Evolutionary conservation across 805 yeast species (phyloP), one percentile per base, ranked within the genome.

Genomic region (Ogataea glucozyma): DNA sequence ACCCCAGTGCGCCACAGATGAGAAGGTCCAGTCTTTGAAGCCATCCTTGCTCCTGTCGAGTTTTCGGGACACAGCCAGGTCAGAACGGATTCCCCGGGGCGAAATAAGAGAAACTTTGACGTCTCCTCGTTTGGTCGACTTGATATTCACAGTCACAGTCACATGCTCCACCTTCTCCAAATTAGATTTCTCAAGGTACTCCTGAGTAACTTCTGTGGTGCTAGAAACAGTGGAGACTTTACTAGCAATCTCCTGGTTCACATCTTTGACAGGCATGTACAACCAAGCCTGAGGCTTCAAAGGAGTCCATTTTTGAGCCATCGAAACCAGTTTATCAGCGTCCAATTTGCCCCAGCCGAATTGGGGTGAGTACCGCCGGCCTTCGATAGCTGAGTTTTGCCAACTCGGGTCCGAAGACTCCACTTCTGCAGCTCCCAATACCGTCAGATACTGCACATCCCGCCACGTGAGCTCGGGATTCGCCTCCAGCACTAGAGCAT

Each of bases 1-100:
- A 29, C 97, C 97, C 97, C 98, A 93, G 62, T 93, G 98, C 1
- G 96, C 97, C n/a, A 93, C 98, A 9, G 91, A 78, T 88, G 90
- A 88, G 59, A 93, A 93, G 1, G 87, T 85, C 99, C 99, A 93
- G 52, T 85, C 72, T 4, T 60, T 54, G 51, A 88, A 85, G 0
- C 96, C 96, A 1, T 60, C 69, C 2, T 53, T 48, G 5, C 80
- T 71, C 7, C 44, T 50, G 62, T 93, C 99, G 14, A 65, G 52
- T 6, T 65, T 66, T 53, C 99, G 76, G 14, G 72, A 71, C 18
- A 81, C 76, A 0, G 93, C 97, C 47, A 93, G 71, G 33, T 79
- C 76, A 14, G 96, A 88, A 7, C 68, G 68, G 22, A 85, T 72
- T 1, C 96, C 96, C 23, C 63, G 56, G 4, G 99, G 99, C 3